Percentiles rank a stretch among this genome's conserved stretches.
Evolutionary conservation across 495 filamentous ascomycete genomes (phyloP).

Genomic region (Daldinia decipiens): DNA sequence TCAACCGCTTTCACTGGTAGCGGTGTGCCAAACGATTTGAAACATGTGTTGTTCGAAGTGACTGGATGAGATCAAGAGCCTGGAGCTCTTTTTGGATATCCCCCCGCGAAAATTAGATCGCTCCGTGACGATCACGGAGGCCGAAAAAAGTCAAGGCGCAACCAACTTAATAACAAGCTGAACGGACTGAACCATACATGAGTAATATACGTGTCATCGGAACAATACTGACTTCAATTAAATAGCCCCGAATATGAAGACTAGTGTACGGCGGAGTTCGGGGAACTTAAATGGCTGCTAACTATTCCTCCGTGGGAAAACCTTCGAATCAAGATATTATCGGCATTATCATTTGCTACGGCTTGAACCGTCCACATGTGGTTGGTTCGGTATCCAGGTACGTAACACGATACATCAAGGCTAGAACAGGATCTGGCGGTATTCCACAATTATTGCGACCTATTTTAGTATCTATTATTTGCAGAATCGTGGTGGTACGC

Average conservation of each 20-base stretch:
- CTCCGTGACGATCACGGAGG: constrained; percentile 37
- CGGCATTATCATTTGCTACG: background rate
- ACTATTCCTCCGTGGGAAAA: background rate
- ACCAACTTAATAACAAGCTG: background rate
- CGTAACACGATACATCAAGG: background rate
- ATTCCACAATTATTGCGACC: constrained; percentile 18
- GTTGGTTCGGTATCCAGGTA: background rate
- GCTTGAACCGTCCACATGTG: background rate
- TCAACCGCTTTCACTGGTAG: background rate
- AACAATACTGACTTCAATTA: constrained; percentile 7
- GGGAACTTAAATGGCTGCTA: constrained; percentile 14
- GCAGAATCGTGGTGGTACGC: constrained; percentile 31
- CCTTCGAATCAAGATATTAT: constrained; percentile 1
- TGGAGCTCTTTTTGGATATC: constrained; percentile 21
- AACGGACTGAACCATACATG: constrained; percentile 5
- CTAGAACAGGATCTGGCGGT: constrained; percentile 13
- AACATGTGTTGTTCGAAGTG: constrained; percentile 37
- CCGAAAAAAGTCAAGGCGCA: constrained; percentile 33
- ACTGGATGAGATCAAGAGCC: constrained; percentile 11
- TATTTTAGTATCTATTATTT: constrained; percentile 27
- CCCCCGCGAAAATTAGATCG: constrained; percentile 28
- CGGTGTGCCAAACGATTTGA: constrained; percentile 25
- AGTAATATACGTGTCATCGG: constrained; percentile 16
- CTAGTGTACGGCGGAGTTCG: constrained; percentile 9
- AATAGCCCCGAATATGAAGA: background rate